Conservation (phyloP, 371 early-diverging fungal species). For the Choanephora cucurbitarum region DNA sequence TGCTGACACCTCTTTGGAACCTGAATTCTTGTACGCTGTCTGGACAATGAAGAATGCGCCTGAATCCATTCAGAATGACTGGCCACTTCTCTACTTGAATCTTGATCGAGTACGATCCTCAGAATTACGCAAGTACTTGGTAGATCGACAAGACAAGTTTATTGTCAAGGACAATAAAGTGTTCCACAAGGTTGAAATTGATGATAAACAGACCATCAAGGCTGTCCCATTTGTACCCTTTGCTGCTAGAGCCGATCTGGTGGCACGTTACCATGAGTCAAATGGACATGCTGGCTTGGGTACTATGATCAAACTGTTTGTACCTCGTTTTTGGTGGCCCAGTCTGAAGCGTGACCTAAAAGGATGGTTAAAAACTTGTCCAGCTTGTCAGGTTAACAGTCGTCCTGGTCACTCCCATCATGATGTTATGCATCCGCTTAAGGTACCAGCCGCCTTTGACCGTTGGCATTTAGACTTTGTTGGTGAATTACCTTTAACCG, state of each 20-base stretch:
- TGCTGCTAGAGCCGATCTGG: constrained; percentile 5
- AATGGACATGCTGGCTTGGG: constrained; percentile 10
- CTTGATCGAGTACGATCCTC: neutral
- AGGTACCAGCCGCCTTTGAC: constrained; percentile 14
- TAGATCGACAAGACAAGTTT: too few relatives aligned
- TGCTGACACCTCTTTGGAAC: constrained; percentile 10
- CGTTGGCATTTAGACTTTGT: constrained; percentile 30
- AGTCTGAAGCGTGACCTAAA: neutral
- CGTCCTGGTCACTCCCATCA: neutral
- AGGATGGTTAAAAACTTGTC: constrained; percentile 18
- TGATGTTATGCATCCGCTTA: constrained; percentile 13
- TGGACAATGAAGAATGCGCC: neutral
- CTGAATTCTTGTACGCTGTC: constrained; percentile 19
- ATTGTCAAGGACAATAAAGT: too few relatives aligned
- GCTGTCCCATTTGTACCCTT: constrained; percentile 3
- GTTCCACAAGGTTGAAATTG: neutral
- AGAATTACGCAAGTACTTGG: too few relatives aligned
- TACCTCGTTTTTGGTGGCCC: too few relatives aligned
- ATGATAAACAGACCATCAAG: neutral
- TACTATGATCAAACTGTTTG: constrained; percentile 1
- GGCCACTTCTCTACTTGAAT: constrained; percentile 20
- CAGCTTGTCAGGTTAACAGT: constrained; percentile 19
- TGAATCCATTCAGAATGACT: constrained; percentile 9
- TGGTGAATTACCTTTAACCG: neutral
- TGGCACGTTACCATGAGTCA: constrained; percentile 1